A percentile compares a stretch with the other conserved stretches of the same genome.
Evolutionary conservation across 2,329 filamentous ascomycete species (phyloP).

Genomic region (Boeremia exigua): DNA sequence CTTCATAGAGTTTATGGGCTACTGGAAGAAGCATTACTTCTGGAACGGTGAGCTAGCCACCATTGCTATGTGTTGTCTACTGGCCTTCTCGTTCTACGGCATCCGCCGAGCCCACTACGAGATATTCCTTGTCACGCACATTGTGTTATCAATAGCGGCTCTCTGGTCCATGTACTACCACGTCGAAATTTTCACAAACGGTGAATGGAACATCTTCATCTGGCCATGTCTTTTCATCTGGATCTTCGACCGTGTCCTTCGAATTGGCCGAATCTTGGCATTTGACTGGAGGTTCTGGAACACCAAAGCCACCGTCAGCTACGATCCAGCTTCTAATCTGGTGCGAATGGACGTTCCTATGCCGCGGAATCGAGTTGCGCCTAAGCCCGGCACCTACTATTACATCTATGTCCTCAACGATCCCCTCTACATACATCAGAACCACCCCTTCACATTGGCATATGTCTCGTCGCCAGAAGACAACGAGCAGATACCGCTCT

Average conservation of each 20-base stretch:
- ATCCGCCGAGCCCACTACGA: slow-evolving; percentile 58
- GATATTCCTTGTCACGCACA: slow-evolving; percentile 52
- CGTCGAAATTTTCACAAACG: slow-evolving; percentile 58
- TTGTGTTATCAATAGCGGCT: slow-evolving; percentile 51
- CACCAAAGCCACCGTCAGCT: slow-evolving; percentile 51
- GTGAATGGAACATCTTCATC: slow-evolving; percentile 57
- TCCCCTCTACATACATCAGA: slow-evolving; percentile 54
- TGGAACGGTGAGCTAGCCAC: slow-evolving; percentile 56
- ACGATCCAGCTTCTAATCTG: slow-evolving; percentile 53
- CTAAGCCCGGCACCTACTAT: slow-evolving; percentile 57
- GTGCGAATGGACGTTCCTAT: slow-evolving; percentile 55
- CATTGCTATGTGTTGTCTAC: slow-evolving; percentile 52
- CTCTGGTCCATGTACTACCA: slow-evolving; percentile 61
- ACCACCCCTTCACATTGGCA: slow-evolving; percentile 55
- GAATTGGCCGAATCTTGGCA: slow-evolving; percentile 53
- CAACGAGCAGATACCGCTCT: slow-evolving; percentile 14
- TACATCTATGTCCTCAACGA: slow-evolving; percentile 56
- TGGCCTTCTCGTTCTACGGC: slow-evolving; percentile 59
- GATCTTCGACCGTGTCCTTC: slow-evolving; percentile 57
- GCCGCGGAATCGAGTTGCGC: slow-evolving; percentile 40
- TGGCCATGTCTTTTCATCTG: slow-evolving; percentile 60
- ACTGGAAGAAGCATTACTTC: slow-evolving; percentile 57
- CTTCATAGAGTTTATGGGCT: slow-evolving; percentile 47
- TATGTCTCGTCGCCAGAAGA: slow-evolving; percentile 21
- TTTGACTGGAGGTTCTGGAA: slow-evolving; percentile 50